Evolutionary conservation across 2,329 filamentous ascomycete species (phyloP), one percentile per base, ranked within the genome.

Genomic region (Colletotrichum limetticola): DNA sequence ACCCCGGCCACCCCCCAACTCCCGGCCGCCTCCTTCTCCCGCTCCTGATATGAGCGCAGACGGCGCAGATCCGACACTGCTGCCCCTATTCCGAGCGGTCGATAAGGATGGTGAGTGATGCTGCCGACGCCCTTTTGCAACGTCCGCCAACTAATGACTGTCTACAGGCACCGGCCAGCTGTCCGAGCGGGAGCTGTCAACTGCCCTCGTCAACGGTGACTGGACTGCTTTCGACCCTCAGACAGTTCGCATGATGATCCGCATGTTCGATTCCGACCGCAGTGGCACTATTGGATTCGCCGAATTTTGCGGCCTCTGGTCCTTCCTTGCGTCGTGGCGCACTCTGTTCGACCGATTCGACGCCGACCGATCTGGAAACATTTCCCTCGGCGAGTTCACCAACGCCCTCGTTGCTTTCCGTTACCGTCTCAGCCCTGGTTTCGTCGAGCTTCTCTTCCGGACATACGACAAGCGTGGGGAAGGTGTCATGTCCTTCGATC

Each of bases 181-280:
- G 59, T 95, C 93, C 2, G 95, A 98, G 83, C 88, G 88, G 64
- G 96, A 98, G 83, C 91, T 99, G 55, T 93, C 94, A 11, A 92
- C 94, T 1, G 97, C 97, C 24, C 91, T 99, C 6, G 95, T 98
- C 72, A 99, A 99, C 80, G 96, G 95, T 68, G 97, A 99, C 87
- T 98, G 94, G 91, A 94, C 94, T 1, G 91, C 95, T 5, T 99
- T 99, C 82, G 95, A 99, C 83, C 89, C 92, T 5, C 94, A 98
- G 78, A 99, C 97, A 1, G 95, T 98, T 76, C 93, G 93, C 79
- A 98, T 98, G 94, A 98, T 99, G 95, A 98, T 99, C 77, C 93
- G 95, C 80, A 98, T 99, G 97, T 99, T 99, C 84, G 96, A 98
- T 85, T 94, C 93, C 71, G 94, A 98, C 84, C 93, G 94, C 77